phyloP scores from a whole-genome alignment of 495 filamentous ascomycete genomes.

The Filosporella fistucella region DNA sequence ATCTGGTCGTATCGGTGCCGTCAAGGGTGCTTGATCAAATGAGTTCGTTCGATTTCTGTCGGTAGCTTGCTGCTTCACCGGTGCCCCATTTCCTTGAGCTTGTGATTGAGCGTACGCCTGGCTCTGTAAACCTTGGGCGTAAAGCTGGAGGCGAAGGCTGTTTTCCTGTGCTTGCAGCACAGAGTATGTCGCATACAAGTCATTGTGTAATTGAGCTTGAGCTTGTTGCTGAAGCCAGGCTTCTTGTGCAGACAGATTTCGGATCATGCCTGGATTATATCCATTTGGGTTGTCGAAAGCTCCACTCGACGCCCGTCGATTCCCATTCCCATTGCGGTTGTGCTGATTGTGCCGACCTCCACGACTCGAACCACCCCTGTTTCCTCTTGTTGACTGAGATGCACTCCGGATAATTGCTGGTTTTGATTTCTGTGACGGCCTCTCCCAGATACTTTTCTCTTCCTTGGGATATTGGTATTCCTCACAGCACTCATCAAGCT shows the following conservation, averaged over 20 bases:
- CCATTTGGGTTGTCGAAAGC: conserved; percentile 27
- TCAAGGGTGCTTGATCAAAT: conserved; percentile 40
- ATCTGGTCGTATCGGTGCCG: conserved; percentile 45
- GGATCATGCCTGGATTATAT: conserved; percentile 8
- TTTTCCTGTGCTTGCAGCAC: conserved; percentile 33
- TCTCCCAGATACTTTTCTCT: conserved; percentile 73
- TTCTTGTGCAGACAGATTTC: conserved; percentile 32
- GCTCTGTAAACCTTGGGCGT: conserved; percentile 40
- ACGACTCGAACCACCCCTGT: conserved; percentile 55
- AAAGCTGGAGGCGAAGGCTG: conserved; percentile 40
- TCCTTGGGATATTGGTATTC: conserved; percentile 81
- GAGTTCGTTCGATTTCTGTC: conserved; percentile 50
- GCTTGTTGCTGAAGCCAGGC: conserved; percentile 37
- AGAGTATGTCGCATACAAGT: conserved; percentile 34
- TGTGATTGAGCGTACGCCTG: conserved; percentile 40
- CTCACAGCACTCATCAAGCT: conserved; percentile 76
- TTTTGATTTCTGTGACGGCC: conserved; percentile 50
- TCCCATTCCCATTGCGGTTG: conserved; percentile 34
- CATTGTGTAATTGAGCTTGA: conserved; percentile 35
- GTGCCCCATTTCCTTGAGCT: conserved; percentile 28
- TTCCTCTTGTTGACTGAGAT: conserved; percentile 45
- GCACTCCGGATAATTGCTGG: conserved; percentile 41
- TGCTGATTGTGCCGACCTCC: conserved; percentile 32
- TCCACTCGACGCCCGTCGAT: conserved; percentile 34
- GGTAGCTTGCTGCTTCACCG: conserved; percentile 18